phyloP scores from a whole-genome alignment of 2,329 filamentous ascomycete genomes.

The Cercospora citrullina region DNA sequence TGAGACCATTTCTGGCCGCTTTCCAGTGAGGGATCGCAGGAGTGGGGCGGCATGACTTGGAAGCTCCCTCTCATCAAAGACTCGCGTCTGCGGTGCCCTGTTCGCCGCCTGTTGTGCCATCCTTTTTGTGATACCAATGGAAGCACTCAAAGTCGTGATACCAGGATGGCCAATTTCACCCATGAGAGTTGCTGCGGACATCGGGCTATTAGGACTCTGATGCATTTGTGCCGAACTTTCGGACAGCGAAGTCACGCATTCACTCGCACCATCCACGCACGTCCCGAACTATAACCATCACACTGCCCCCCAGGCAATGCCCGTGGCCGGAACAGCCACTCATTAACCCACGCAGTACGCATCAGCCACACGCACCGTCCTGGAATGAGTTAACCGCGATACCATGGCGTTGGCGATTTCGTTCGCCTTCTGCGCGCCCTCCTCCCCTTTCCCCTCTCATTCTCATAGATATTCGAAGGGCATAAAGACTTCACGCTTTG shows the following conservation, averaged over 20 bases:
- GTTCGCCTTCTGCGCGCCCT: constrained; percentile 2
- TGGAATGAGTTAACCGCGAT: neutral
- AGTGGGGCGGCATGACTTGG: neutral
- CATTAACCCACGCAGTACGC: constrained; percentile 7
- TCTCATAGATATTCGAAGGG: neutral
- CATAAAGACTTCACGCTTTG: neutral
- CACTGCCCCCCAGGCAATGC: constrained; percentile 1
- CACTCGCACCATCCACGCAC: neutral
- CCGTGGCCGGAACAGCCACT: neutral
- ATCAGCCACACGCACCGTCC: neutral
- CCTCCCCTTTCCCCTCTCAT: neutral
- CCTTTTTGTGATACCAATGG: neutral
- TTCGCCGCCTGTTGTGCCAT: constrained; percentile 4
- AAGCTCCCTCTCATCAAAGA: neutral
- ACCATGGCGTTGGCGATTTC: constrained; percentile 9
- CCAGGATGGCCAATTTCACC: neutral
- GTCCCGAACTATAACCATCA: neutral
- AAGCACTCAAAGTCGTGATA: neutral
- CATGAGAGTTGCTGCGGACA: neutral
- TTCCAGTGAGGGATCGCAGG: neutral
- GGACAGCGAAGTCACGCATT: constrained; percentile 10
- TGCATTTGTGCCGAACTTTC: constrained; percentile 1
- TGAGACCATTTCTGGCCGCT: neutral
- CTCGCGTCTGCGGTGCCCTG: neutral
- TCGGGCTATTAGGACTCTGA: neutral